phyloP scores from a whole-genome alignment of 345 rosid species.

The Noccaea bulbosa region DNA sequence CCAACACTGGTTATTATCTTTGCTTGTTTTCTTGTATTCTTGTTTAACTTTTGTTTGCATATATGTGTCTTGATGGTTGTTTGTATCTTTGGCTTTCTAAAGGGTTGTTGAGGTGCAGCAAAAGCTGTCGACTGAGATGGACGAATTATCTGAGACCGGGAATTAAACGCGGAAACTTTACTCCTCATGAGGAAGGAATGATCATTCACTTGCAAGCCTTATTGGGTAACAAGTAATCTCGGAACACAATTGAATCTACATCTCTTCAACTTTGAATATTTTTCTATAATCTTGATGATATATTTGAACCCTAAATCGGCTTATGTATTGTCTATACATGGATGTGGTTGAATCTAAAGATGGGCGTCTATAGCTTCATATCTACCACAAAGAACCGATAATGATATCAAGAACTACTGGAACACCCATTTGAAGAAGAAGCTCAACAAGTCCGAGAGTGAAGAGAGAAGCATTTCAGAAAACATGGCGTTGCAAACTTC shows the following conservation, averaged over 20 bases:
- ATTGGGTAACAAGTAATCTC: slow-evolving; percentile 98
- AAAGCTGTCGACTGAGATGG: slow-evolving; percentile 99
- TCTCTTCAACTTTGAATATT: slow-evolving; percentile 9
- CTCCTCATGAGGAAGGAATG: slow-evolving; percentile 98
- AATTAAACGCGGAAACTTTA: slow-evolving; percentile 94
- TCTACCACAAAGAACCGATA: slow-evolving; percentile 94
- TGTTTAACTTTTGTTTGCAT: background rate
- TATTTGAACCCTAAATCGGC: slow-evolving; percentile 27
- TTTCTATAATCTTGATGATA: slow-evolving; percentile 18
- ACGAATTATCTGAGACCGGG: slow-evolving; percentile 99
- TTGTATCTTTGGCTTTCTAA: slow-evolving; percentile 29
- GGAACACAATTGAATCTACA: slow-evolving; percentile 35
- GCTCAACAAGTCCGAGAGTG: slow-evolving; percentile 62
- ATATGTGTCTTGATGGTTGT: slow-evolving; percentile 8
- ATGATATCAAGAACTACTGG: slow-evolving; percentile 98
- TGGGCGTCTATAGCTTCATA: slow-evolving; percentile 99
- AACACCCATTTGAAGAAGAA: slow-evolving; percentile 99
- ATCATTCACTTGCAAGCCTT: slow-evolving; percentile 96
- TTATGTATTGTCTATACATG: background rate
- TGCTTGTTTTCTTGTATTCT: background rate
- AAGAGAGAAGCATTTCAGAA: slow-evolving; percentile 43
- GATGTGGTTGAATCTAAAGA: slow-evolving; percentile 46
- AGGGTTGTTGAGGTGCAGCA: slow-evolving; percentile 95
- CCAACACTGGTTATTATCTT: slow-evolving; percentile 68
- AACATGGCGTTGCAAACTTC: slow-evolving; percentile 39